phyloP scores from a whole-genome alignment of 148 eudicot species.

The Chenopodium quinoa region DNA sequence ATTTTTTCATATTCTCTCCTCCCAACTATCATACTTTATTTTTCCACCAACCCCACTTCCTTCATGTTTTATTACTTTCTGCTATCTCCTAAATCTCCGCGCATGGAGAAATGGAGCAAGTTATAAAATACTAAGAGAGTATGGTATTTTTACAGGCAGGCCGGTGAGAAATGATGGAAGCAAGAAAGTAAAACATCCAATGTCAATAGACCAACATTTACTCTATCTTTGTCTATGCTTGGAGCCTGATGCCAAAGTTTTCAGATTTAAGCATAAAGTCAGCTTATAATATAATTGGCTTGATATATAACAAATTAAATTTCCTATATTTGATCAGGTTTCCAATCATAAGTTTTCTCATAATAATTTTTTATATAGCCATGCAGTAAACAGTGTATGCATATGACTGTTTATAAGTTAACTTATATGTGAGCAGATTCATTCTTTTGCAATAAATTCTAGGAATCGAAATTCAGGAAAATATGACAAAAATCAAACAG shows the following conservation, averaged over 20 bases:
- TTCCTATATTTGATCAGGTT: background rate
- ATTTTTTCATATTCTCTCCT: too few relatives aligned
- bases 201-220: background rate
- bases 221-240: background rate
- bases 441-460: background rate
- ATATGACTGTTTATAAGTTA: background rate
- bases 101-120: too few relatives aligned
- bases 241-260: background rate
- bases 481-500: background rate
- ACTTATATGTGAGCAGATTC: background rate
- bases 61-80: too few relatives aligned
- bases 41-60: too few relatives aligned
- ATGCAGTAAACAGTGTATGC: background rate
- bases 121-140: too few relatives aligned
- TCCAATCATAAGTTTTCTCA: background rate
- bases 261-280: background rate
- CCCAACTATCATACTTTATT: too few relatives aligned
- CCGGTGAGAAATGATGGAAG: background rate
- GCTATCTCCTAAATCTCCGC: too few relatives aligned
- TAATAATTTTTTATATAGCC: background rate
- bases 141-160: background rate
- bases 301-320: background rate
- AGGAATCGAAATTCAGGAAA: background rate
- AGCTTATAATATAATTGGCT: background rate
- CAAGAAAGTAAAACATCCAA: background rate